A percentile compares a stretch with the other conserved stretches of the same genome.
Conservation (phyloP, 257 asterid species). For the Knoxia roxburghii region DNA sequence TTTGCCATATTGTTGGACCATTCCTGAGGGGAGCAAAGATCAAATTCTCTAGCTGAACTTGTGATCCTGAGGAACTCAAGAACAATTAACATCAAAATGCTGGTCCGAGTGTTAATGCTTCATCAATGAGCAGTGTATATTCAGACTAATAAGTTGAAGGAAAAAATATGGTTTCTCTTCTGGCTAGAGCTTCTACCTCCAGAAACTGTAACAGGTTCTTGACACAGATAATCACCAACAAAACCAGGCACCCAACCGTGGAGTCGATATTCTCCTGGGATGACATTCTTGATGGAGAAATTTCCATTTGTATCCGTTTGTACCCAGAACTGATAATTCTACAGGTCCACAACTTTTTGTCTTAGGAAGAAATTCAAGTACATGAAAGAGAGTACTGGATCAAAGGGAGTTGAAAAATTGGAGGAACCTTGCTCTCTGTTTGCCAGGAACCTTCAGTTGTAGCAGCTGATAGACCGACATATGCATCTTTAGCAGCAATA, state of each 20-base stretch:
- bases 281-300: conserved; percentile 33
- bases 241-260: conserved; percentile 57
- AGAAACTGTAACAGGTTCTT: conserved; percentile 32
- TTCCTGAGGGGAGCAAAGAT: conserved; percentile 35
- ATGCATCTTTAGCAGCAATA: conserved; percentile 41
- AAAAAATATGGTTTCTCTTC: not conserved
- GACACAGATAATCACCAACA: conserved; percentile 38
- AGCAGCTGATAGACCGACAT: conserved; percentile 44
- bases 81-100: not conserved
- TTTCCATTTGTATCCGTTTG: conserved; percentile 43
- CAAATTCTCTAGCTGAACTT: conserved; percentile 37
- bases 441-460: conserved; percentile 51
- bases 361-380: not conserved
- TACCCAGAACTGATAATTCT: conserved; percentile 48
- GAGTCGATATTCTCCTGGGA: conserved; percentile 41
- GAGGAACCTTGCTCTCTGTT: conserved; percentile 49
- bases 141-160: not conserved
- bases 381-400: not conserved
- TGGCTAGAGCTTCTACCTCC: too few species aligned
- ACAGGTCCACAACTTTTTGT: not conserved
- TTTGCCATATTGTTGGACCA: conserved; percentile 50
- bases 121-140: not conserved
- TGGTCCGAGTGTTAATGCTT: not conserved
- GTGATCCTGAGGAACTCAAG: conserved; percentile 27
- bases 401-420: not conserved